These are phyloP conservation scores for Naganishia randhawae DNA, from an alignment of 768 basidiomycete species.

Conservation along the genomic window DNA sequence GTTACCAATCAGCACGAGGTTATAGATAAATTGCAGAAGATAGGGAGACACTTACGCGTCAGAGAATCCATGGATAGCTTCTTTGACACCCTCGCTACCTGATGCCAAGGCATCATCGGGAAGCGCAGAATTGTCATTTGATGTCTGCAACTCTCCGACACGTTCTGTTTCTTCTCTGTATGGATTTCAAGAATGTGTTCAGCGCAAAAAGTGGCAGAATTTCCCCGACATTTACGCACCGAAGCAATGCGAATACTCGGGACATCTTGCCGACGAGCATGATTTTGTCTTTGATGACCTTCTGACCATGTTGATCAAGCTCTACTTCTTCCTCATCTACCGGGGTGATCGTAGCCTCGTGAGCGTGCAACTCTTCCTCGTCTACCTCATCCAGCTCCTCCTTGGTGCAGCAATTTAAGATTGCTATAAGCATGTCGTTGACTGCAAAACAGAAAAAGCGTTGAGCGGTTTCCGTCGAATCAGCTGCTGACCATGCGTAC, in stretches of 20 bases:
- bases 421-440: constrained; percentile 96
- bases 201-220: not conserved
- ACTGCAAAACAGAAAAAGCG: constrained; percentile 56
- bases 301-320: constrained; percentile 60
- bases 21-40: not conserved
- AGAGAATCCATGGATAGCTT: constrained; percentile 86
- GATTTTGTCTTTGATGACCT: constrained; percentile 97
- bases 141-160: constrained; percentile 91
- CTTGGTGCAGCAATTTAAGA: constrained; percentile 90
- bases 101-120: constrained; percentile 80
- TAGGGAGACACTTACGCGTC: constrained; percentile 71
- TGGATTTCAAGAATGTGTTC: constrained; percentile 4
- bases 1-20: not conserved
- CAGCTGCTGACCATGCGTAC: constrained; percentile 54
- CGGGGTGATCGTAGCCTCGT: constrained; percentile 26
- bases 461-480: not conserved
- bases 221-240: constrained; percentile 60
- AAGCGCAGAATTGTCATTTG: constrained; percentile 66
- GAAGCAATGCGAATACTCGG: constrained; percentile 87
- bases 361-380: constrained; percentile 55
- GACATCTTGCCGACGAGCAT: constrained; percentile 96
- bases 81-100: constrained; percentile 90
- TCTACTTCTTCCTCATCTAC: constrained; percentile 70
- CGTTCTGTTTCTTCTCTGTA: constrained; percentile 92
- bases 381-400: constrained; percentile 86